Percentiles rank a stretch among this genome's conserved stretches.
Evolutionary conservation across 345 rosid species (phyloP).

Genomic region (Odontarrhena argentea): DNA sequence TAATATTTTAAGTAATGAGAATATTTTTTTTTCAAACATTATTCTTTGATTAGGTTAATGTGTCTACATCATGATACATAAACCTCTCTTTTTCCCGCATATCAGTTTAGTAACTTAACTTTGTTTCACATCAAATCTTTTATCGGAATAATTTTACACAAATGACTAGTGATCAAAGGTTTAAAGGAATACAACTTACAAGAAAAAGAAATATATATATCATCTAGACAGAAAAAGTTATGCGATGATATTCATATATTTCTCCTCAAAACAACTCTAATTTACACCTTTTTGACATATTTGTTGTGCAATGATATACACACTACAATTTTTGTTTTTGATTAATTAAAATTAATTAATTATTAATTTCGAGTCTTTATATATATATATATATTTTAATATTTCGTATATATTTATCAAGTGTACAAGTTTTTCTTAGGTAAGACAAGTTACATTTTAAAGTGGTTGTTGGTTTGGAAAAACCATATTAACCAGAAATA

Average conservation of each 20-base stretch:
- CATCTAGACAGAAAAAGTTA: neutral
- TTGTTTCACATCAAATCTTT: conserved; percentile 38
- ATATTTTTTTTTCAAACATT: conserved; percentile 27
- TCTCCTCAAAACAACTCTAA: neutral
- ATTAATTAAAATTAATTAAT: neutral
- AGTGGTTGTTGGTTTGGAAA: too few species aligned
- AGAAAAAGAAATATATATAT: conserved; percentile 2
- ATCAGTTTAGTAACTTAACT: conserved; percentile 20
- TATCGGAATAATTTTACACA: conserved; percentile 19
- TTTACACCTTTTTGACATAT: neutral
- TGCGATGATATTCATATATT: neutral
- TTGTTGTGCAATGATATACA: neutral
- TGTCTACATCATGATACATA: conserved; percentile 37
- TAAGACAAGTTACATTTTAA: too few species aligned
- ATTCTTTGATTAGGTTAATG: conserved; percentile 36
- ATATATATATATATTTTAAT: too few species aligned
- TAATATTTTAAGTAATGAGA: conserved; percentile 29
- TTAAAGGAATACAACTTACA: neutral
- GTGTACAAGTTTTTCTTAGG: too few species aligned
- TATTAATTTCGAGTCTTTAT: too few species aligned
- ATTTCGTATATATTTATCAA: too few species aligned
- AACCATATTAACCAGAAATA: too few species aligned
- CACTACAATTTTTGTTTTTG: neutral
- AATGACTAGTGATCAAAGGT: conserved; percentile 15
- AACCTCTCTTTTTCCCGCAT: conserved; percentile 40